Base-by-base conservation (phyloP, 2,329 filamentous ascomycete species). In the Pseudomassariella vexata region DNA sequence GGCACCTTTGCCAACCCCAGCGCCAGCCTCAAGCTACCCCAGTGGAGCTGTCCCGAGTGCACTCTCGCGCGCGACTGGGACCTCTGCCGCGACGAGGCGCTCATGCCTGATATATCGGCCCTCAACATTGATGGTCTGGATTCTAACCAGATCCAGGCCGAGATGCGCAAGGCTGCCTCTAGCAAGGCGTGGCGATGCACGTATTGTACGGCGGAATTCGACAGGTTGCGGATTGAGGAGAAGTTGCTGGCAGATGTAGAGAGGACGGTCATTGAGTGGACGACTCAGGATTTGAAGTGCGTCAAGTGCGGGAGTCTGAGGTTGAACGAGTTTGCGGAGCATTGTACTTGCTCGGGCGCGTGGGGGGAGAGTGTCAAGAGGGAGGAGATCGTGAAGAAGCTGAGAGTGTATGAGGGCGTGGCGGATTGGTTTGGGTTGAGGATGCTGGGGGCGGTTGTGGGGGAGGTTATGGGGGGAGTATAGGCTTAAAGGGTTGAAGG, bases 321-420 rank as follows among this genome's bases (percentile, higher is more conserved):
- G 52, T 70, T 85, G 24, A 96, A 95, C 55, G 90, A 95, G 50
- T 94, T 96, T 48, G 88, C 92, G 79, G 90, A 95, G 57, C 89
- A 96, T 59, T 98, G 94, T 60, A 83, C 81, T 9, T 98, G 92
- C 65, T 86, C 85, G 39, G 92, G 92, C 4, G 73, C 75, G 37
- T 98, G 92, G 92, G 72, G 70, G 12, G 77, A 77, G 43, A 85
- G 79, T 14, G 68, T 89, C 38, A 73, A 80, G 45, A 69, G 72
- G 42, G 76, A 72, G 19, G 83, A 84, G 18, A 63, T 90, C 17
- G 59, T 74, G 49, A 75, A 67, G 53, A 73, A 66, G 52, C 48
- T 96, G 48, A 68, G 57, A 24, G 82, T 95, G 5, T 81, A 87
- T 59, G 70, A 67, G 44, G 79, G 74, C 32, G 89, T 94, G 29